A percentile compares a stretch with the other conserved stretches of the same genome.
These are phyloP conservation scores for Alternaria arborescens DNA, from an alignment of 2,329 filamentous ascomycete species.

Conservation along the genomic window DNA sequence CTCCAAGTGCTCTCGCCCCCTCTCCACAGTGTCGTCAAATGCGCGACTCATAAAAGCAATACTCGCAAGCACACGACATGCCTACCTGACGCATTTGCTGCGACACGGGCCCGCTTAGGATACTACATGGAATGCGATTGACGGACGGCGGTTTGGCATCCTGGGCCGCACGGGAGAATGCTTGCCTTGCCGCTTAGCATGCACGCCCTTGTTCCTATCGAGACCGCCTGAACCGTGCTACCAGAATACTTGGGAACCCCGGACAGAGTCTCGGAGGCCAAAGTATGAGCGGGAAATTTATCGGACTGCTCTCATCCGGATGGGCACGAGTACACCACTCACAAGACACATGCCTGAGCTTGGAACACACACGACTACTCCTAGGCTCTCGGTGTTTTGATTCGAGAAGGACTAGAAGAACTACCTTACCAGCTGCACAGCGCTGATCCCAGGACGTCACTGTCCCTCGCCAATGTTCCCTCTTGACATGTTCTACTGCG, in stretches of 20 bases:
- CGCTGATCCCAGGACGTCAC: slow-evolving; percentile 28
- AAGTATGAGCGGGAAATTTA: background rate
- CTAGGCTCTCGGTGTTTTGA: background rate
- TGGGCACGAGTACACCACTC: too few species aligned
- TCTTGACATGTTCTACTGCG: slow-evolving; percentile 22
- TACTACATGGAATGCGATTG: background rate
- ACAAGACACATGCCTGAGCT: background rate
- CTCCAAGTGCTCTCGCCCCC: slow-evolving; percentile 11
- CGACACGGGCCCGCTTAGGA: background rate
- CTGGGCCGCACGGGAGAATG: slow-evolving; percentile 19
- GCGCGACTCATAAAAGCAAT: slow-evolving; percentile 18
- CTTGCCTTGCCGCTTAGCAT: slow-evolving; percentile 28
- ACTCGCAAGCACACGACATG: slow-evolving; percentile 20
- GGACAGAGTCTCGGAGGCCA: slow-evolving; percentile 5
- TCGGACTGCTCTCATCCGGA: background rate
- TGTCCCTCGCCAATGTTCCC: slow-evolving; percentile 16
- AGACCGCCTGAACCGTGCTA: slow-evolving; percentile 37
- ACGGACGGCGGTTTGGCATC: slow-evolving; percentile 6
- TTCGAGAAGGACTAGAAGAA: background rate
- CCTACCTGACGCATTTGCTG: background rate
- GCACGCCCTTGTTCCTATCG: slow-evolving; percentile 26
- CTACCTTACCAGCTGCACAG: slow-evolving; percentile 3
- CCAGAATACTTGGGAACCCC: slow-evolving; percentile 6
- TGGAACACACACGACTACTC: too few species aligned
- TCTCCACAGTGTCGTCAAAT: slow-evolving; percentile 24